Evolutionary conservation across 1,284 basidiomycete species (phyloP).

Genomic region (Trametes sp.): DNA sequence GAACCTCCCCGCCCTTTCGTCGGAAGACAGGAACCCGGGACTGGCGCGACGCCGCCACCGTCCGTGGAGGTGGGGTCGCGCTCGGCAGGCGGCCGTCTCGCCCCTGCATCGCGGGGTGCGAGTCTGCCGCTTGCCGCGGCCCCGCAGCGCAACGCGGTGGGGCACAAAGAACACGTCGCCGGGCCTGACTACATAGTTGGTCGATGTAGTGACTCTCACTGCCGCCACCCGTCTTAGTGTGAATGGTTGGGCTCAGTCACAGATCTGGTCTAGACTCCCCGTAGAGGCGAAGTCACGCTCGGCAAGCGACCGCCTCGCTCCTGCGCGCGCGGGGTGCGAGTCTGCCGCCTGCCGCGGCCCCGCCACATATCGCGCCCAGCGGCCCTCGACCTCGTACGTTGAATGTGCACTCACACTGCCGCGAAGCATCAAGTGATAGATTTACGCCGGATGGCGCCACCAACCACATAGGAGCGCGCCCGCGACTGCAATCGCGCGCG

Average conservation of each 20-base stretch:
- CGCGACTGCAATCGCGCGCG: slow-evolving; percentile 21
- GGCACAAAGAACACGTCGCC: too few relatives aligned
- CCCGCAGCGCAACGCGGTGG: too few relatives aligned
- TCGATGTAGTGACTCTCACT: too few relatives aligned
- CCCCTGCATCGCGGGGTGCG: not conserved
- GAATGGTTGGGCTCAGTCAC: too few relatives aligned
- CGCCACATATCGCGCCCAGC: not conserved
- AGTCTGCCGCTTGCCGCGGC: slow-evolving; percentile 9
- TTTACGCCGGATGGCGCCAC: slow-evolving; percentile 19
- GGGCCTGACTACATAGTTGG: too few relatives aligned
- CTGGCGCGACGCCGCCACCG: slow-evolving; percentile 1
- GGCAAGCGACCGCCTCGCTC: not conserved
- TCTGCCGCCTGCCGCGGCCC: slow-evolving; percentile 10
- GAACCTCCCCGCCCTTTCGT: not conserved
- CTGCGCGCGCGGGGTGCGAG: not conserved
- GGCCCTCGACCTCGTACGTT: too few relatives aligned
- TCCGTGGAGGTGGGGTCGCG: not conserved
- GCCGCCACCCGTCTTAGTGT: too few relatives aligned
- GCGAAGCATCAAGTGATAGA: slow-evolving; percentile 27
- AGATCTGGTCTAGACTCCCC: too few relatives aligned
- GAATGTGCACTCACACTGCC: slow-evolving; percentile 21
- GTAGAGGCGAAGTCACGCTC: not conserved
- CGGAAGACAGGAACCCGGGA: slow-evolving; percentile 5
- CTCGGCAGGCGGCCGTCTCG: not conserved
- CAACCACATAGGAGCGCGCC: slow-evolving; percentile 5